Evolutionary conservation across 1,284 basidiomycete genomes (phyloP), one percentile per base, ranked within the genome.

Genomic region (Rhodotorula sp.): DNA sequence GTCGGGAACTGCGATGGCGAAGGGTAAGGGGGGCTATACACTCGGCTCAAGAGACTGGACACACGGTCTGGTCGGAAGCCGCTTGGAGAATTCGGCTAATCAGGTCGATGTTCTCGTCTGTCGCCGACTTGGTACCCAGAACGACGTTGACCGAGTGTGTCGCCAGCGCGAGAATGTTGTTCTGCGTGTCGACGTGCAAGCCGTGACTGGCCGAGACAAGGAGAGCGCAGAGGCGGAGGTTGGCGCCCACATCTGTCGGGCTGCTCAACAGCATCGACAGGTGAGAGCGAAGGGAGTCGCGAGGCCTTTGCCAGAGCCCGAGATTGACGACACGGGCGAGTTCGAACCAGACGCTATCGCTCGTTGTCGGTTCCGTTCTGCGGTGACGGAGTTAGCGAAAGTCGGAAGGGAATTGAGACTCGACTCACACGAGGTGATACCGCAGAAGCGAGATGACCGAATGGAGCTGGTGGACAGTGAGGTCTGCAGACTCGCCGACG

Each of bases 191-290:
- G 8, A 4, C 16, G 16, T 18, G 26, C 9, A 64, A 24, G 18
- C 40, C 24, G 28, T 56, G 61, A 31, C 61, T 61, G 0, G 54
- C 46, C 10, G 61, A 30, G 0, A 61, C 37, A 50, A 70, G 58
- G 22, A 63, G 53, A 2, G 62, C 37, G 61, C 62, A 61, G 20
- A 70, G 58, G 28, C 48, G 56, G 15, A 70, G 40, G n/a, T 40
- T 31, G 31, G 59, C 61, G n/a, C 20, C 20, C 5, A 11, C 18
- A n/a, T 58, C 34, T 5, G 46, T 5, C 18, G 62, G 54, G 8
- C 47, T 16, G 10, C 15, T 44, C 22, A 64, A 7, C 53, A 57
- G n/a, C n/a, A 3, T 1, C 4, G 18, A 15, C 26, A 57, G 31
- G 34, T 40, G 18, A 15, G 9, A 24, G 26, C n/a, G 2, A 22